A percentile compares a stretch with the other conserved stretches of the same genome.
Conservation (phyloP, 2,329 filamentous ascomycete species). For the Exophiala dermatitidis region DNA sequence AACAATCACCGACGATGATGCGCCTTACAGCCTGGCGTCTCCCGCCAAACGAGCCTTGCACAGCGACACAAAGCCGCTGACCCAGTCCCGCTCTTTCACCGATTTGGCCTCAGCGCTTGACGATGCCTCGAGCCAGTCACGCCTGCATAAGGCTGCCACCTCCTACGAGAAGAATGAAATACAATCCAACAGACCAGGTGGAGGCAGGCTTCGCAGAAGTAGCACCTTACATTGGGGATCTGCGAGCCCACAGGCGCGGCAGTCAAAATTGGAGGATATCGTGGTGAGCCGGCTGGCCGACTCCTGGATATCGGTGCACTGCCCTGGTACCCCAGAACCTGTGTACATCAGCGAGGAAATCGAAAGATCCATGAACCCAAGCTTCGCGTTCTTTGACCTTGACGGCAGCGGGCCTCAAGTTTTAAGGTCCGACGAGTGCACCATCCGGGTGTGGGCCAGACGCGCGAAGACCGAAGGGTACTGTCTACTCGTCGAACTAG, state of each 20-base stretch:
- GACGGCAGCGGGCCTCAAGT: conserved; percentile 54
- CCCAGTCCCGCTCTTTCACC: conserved; percentile 52
- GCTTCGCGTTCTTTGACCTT: conserved; percentile 78
- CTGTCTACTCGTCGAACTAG: conserved; percentile 64
- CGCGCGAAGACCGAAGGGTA: conserved; percentile 47
- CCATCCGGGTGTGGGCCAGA: conserved; percentile 67
- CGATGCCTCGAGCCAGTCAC: conserved; percentile 20
- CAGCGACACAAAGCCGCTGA: conserved; percentile 43
- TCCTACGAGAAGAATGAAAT: conserved; percentile 23
- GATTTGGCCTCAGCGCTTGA: conserved; percentile 16
- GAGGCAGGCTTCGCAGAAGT: conserved; percentile 43
- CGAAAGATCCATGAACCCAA: conserved; percentile 79
- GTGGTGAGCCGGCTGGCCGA: conserved; percentile 69
- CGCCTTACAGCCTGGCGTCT: conserved; percentile 59
- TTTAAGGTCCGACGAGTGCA: conserved; percentile 58
- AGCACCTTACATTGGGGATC: conserved; percentile 59
- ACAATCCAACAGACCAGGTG: conserved; percentile 30
- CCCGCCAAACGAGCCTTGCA: conserved; percentile 58
- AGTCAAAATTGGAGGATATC: conserved; percentile 68
- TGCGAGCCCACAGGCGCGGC: conserved; percentile 53
- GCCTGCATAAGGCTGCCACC: conserved; percentile 19
- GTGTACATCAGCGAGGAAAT: conserved; percentile 85
- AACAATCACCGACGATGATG: conserved; percentile 69
- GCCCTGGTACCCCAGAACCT: conserved; percentile 57
- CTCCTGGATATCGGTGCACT: conserved; percentile 80